Percentiles rank a stretch among this genome's conserved stretches.
Evolutionary conservation across 768 basidiomycete genomes (phyloP).

Genomic region (Kwoniella dejecticola): DNA sequence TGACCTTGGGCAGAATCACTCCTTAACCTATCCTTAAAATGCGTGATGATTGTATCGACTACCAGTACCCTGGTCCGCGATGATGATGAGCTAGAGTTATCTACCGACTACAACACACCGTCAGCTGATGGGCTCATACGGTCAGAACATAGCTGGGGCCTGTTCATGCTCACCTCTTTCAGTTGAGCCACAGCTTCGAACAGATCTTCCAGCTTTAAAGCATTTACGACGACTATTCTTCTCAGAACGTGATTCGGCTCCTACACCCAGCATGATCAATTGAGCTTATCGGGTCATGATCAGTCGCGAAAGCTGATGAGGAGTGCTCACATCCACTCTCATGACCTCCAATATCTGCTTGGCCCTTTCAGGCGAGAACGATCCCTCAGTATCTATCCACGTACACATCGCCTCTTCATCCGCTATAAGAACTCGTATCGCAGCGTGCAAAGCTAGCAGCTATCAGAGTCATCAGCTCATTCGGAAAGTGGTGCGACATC

Average conservation of each 20-base stretch:
- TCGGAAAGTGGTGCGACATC: no score
- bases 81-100: no score
- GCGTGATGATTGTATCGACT: constrained; percentile 39
- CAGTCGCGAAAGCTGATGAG: not conserved
- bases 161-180: constrained; percentile 27
- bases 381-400: constrained; percentile 53
- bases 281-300: not conserved
- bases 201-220: constrained; percentile 44
- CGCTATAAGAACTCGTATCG: constrained; percentile 25
- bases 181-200: constrained; percentile 33
- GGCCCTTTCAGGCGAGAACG: constrained; percentile 44
- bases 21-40: constrained; percentile 48
- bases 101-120: constrained; percentile 11
- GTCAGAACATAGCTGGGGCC: no score
- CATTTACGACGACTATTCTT: constrained; percentile 33
- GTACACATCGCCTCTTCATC: constrained; percentile 33
- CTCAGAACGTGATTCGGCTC: constrained; percentile 23
- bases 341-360: constrained; percentile 29
- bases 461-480: no score
- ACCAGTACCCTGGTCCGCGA: constrained; percentile 36
- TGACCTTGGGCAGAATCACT: constrained; percentile 44
- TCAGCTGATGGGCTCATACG: no score
- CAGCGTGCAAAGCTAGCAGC: constrained; percentile 49
- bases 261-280: constrained; percentile 6
- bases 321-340: constrained; percentile 28